phyloP scores from a whole-genome alignment of 768 basidiomycete genomes.

The Dacryopinax spathularia region DNA sequence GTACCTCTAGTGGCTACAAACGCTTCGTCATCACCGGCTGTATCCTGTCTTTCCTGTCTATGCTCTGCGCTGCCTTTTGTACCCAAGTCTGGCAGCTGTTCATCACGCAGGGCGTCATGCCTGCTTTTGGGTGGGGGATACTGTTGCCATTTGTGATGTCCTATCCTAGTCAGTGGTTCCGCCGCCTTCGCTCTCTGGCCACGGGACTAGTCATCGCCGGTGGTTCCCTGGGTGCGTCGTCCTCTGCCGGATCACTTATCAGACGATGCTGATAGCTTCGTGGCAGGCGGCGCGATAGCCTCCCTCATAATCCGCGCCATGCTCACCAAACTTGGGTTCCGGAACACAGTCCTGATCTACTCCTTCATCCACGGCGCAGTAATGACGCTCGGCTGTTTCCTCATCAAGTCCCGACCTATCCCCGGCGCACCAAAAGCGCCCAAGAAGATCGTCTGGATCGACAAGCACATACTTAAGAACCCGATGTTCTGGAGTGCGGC shows the following conservation, averaged over 20 bases:
- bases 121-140: conserved; percentile 5
- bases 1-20: conserved; percentile 8
- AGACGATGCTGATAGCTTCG: background rate
- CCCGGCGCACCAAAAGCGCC: conserved; percentile 3
- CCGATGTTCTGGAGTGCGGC: conserved; percentile 24
- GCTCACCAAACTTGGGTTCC: conserved; percentile 22
- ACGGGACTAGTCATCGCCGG: conserved; percentile 12
- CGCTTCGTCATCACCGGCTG: conserved; percentile 11
- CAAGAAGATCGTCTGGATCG: conserved; percentile 11
- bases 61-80: conserved; percentile 11
- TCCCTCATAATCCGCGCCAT: conserved; percentile 21
- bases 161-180: conserved; percentile 13
- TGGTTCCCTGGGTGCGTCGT: conserved; percentile 10
- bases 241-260: background rate
- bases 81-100: conserved; percentile 13
- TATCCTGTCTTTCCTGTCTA: background rate
- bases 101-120: conserved; percentile 10
- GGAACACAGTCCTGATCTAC: conserved; percentile 24
- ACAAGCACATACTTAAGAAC: conserved; percentile 7
- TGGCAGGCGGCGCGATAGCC: conserved; percentile 8
- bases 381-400: conserved; percentile 19
- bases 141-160: conserved; percentile 9
- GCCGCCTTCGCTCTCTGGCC: conserved; percentile 6
- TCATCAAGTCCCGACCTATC: conserved; percentile 22
- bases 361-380: conserved; percentile 19